Base-by-base conservation (phyloP, 345 rosid species). In the Salix brachista region DNA sequence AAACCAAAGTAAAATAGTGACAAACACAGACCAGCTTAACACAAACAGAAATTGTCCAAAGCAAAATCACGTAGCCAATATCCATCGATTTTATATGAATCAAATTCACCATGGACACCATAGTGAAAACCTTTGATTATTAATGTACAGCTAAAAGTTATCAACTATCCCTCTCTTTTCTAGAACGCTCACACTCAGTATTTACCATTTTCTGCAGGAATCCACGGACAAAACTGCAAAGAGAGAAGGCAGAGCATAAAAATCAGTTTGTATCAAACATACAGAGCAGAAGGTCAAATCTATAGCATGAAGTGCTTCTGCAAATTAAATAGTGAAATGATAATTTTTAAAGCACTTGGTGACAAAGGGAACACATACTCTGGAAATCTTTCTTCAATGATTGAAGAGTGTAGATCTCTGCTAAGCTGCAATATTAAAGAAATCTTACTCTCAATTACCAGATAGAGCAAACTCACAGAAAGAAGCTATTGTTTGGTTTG, bases 151-250 rank as follows among this genome's bases (percentile, higher is more conserved):
- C 72, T 70, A 28, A 44, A 32, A 26, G 5, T 26, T 14, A 5
- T 30, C 34, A 28, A 32, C 36, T 17, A 65, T 26, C 23, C 41
- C 18, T 65, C 16, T 32, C 69, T 34, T 65, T 39, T 10, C 11
- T 34, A 4, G 52, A 46, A 36, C 30, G 32, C 34, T 7, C 28
- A 60, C 1, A 21, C 58, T 36, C 7, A 26, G 11, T 9, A 73
- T 66, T 37, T 88, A 91, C 97, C 97, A 92, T 89, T 83, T 85
- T 92, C 84, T 79, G 88, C 83, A 92, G 88, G 82, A 92, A 92
- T 23, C 81, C 48, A 80, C 91, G 84, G 2, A 91, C 94, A 18
- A 90, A 92, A 85, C 97, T 92, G 86, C 86, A 72, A 74, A 75
- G 71, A 42, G 21, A 39, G 60, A 36, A 18, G 23, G 12, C 14